phyloP scores from a whole-genome alignment of 805 yeast species.

The Candida ovalis region DNA sequence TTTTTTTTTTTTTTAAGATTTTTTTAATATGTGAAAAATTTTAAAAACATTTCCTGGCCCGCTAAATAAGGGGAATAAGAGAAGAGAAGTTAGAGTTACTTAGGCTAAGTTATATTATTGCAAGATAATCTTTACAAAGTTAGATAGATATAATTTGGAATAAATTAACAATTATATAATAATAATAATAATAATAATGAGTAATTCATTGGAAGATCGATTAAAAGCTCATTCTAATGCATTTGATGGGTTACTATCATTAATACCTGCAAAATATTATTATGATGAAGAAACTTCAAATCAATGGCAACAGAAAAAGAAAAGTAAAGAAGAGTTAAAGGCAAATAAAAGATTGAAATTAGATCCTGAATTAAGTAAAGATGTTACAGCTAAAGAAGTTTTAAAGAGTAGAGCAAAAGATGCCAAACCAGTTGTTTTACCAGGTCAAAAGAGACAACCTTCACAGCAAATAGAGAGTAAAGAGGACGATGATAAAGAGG shows the following conservation, averaged over 20 bases:
- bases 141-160: background rate
- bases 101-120: no score
- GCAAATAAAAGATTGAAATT: constrained; percentile 65
- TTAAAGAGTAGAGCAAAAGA: constrained; percentile 48
- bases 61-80: background rate
- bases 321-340: constrained; percentile 59
- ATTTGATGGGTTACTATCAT: constrained; percentile 81
- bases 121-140: background rate
- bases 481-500: constrained; percentile 28
- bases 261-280: constrained; percentile 92
- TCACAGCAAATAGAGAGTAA: constrained; percentile 22
- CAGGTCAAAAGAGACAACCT: constrained; percentile 21
- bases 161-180: no score
- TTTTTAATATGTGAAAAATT: constrained; percentile 2
- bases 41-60: background rate
- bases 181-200: constrained; percentile 2
- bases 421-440: constrained; percentile 47
- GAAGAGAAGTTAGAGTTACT: no score
- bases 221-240: constrained; percentile 75
- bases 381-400: constrained; percentile 57
- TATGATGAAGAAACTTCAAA: constrained; percentile 85
- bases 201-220: constrained; percentile 59
- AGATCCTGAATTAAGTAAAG: constrained; percentile 56
- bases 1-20: constrained; percentile 4
- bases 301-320: constrained; percentile 88